These are phyloP conservation scores for Trypanosoma caninum DNA, from an alignment of 208 protist species.

Conservation along the genomic window DNA sequence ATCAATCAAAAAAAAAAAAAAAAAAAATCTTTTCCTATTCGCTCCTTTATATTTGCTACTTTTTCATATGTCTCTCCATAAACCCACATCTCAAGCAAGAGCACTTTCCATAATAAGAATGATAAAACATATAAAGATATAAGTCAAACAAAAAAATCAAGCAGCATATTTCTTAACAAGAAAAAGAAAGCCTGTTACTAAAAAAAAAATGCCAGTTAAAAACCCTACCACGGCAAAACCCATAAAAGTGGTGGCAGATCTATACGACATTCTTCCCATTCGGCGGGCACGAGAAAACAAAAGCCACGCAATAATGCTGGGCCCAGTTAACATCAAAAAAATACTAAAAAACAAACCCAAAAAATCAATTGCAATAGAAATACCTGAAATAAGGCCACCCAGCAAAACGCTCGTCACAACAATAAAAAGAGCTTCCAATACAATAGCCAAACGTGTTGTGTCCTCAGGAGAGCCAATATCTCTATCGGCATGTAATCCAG, in stretches of 20 bases:
- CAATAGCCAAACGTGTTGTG: slow-evolving; percentile 62
- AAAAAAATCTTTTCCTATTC: background rate
- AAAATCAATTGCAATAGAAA: slow-evolving; percentile 65
- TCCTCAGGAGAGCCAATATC: slow-evolving; percentile 66
- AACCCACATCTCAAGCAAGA: too few species aligned
- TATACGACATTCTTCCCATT: slow-evolving; percentile 5
- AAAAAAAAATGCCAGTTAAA: slow-evolving; percentile 26
- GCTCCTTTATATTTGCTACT: background rate
- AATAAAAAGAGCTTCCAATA: slow-evolving; percentile 56
- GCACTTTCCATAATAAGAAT: too few species aligned
- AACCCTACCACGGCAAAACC: slow-evolving; percentile 32
- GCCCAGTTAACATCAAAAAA: slow-evolving; percentile 59
- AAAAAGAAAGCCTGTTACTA: background rate
- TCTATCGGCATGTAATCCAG: slow-evolving; percentile 30
- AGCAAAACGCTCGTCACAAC: slow-evolving; percentile 44
- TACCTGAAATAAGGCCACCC: slow-evolving; percentile 49
- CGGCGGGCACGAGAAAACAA: slow-evolving; percentile 34
- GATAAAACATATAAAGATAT: background rate
- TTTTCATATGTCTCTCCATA: background rate
- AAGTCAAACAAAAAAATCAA: background rate
- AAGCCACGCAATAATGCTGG: slow-evolving; percentile 51
- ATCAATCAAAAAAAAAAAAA: background rate
- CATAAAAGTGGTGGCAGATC: slow-evolving; percentile 21
- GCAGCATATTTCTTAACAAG: background rate
- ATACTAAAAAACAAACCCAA: slow-evolving; percentile 58